Base-by-base conservation (phyloP, 768 basidiomycete genomes). In the Chalciporus sphaerocephalus region DNA sequence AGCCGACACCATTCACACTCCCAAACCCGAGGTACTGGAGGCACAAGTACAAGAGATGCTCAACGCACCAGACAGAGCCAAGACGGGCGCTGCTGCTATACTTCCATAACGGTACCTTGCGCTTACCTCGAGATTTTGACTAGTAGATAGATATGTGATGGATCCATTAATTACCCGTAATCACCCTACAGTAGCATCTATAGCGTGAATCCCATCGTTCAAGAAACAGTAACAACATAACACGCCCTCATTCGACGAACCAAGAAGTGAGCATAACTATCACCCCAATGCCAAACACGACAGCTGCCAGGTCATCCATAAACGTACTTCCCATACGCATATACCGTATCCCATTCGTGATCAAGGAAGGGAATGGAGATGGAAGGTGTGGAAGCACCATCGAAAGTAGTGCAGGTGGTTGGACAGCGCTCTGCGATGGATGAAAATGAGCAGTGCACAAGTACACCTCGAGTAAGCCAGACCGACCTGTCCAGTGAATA, bases 201-300 rank as follows among this genome's bases (percentile, higher is more conserved):
- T 23, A 28, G 22, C 6, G 39, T 27, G 30, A 42, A 39, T 18
- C n/a, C 30, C 15, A 42, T 39, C 16, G 42, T 50, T 32, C 15
- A 28, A 44, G 30, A 38, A 43, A 16, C 34, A 23, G 24, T 27
- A 17, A 20, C 11, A 40, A 44, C 22, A 21, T 30, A 17, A 22
- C 1, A 10, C 24, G 8, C 44, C 46, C 24, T 49, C 52, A 65
- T 38, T 46, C 48, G 25, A 54, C 50, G 17, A 75, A 53, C 74
- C 74, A 80, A 9, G 73, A 70, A 11, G 80, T 73, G 46, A 80
- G 61, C 56, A 75, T 68, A 6, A 87, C 64, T 20, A 85, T 67
- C 48, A 91, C 58, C 6, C 88, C 89, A 6, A 91, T 60, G 2
- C 81, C 85, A n/a, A 91, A 79, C 6, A 91, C 58, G 4, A 86